phyloP scores from a whole-genome alignment of 2,329 filamentous ascomycete genomes.

The Claviceps fusiformis region DNA sequence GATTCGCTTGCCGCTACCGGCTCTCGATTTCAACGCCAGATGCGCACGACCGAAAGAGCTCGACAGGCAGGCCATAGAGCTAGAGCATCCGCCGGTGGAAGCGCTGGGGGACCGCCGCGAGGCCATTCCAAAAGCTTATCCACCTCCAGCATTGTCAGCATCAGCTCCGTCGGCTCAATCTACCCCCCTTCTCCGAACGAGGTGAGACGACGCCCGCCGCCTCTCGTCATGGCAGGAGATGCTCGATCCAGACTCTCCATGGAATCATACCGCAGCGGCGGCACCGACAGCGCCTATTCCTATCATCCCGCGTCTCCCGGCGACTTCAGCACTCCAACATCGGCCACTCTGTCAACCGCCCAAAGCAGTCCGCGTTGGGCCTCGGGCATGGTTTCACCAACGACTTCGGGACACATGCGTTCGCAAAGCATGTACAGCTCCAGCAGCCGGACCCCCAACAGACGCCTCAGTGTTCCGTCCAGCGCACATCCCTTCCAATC shows the following conservation, averaged over 20 bases:
- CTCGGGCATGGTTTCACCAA: slow-evolving; percentile 57
- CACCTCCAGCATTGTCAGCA: slow-evolving; percentile 72
- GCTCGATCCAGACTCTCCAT: slow-evolving; percentile 51
- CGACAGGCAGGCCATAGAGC: slow-evolving; percentile 59
- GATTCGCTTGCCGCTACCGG: slow-evolving; percentile 89
- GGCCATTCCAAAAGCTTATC: slow-evolving; percentile 80
- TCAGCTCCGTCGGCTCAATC: slow-evolving; percentile 51
- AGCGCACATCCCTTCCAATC: slow-evolving; percentile 61
- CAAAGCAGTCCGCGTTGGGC: slow-evolving; percentile 66
- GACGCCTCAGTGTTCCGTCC: slow-evolving; percentile 73
- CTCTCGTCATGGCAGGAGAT: slow-evolving; percentile 70
- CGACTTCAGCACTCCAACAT: slow-evolving; percentile 71
- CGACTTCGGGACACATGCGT: slow-evolving; percentile 53
- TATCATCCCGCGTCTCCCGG: slow-evolving; percentile 56
- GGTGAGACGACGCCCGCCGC: slow-evolving; percentile 59
- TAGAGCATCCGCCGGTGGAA: slow-evolving; percentile 64
- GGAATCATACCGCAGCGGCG: slow-evolving; percentile 53
- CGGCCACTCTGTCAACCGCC: slow-evolving; percentile 65
- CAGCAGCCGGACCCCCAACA: slow-evolving; percentile 51
- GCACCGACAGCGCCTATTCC: slow-evolving; percentile 46
- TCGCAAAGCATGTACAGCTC: slow-evolving; percentile 57
- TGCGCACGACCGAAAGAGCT: slow-evolving; percentile 66
- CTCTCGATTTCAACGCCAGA: slow-evolving; percentile 82
- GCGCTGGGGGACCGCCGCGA: slow-evolving; percentile 53
- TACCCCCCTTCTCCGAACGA: slow-evolving; percentile 50